These are phyloP conservation scores for Mortierella sp. DNA, from an alignment of 371 early-diverging fungal genomes.

Conservation along the genomic window DNA sequence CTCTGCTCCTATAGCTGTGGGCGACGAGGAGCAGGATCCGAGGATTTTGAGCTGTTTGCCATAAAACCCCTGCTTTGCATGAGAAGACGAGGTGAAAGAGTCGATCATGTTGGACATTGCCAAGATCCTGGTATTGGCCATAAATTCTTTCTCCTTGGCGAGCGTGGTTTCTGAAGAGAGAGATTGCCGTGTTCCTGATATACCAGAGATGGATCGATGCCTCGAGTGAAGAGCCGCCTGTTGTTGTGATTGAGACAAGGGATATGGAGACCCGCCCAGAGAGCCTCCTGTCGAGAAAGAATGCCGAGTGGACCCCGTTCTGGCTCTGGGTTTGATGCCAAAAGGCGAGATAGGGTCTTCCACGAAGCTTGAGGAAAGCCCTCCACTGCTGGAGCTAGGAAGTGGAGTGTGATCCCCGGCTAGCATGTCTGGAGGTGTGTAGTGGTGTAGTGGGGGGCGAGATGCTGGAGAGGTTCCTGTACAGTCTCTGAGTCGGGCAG, in stretches of 20 bases:
- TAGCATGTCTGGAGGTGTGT: conserved; percentile 27
- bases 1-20: conserved; percentile 33
- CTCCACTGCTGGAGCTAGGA: conserved; percentile 15
- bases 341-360: background rate
- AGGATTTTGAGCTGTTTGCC: conserved; percentile 50
- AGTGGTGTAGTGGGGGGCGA: background rate
- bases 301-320: conserved; percentile 16
- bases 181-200: conserved; percentile 4
- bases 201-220: conserved; percentile 29
- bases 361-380: conserved; percentile 25
- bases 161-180: conserved; percentile 20
- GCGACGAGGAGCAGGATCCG: conserved; percentile 21
- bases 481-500: too few relatives aligned
- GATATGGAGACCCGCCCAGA: background rate
- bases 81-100: conserved; percentile 30
- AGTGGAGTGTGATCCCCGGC: conserved; percentile 18
- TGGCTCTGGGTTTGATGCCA: background rate
- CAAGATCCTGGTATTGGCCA: conserved; percentile 41
- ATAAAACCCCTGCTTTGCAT: conserved; percentile 47
- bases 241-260: conserved; percentile 4
- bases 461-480: too few relatives aligned
- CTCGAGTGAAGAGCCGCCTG: conserved; percentile 4
- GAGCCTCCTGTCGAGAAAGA: background rate
- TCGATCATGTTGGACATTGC: conserved; percentile 48
- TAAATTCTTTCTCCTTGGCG: conserved; percentile 47